These are phyloP conservation scores for Lumnitzera littorea DNA, from an alignment of 345 rosid species.

Conservation along the genomic window DNA sequence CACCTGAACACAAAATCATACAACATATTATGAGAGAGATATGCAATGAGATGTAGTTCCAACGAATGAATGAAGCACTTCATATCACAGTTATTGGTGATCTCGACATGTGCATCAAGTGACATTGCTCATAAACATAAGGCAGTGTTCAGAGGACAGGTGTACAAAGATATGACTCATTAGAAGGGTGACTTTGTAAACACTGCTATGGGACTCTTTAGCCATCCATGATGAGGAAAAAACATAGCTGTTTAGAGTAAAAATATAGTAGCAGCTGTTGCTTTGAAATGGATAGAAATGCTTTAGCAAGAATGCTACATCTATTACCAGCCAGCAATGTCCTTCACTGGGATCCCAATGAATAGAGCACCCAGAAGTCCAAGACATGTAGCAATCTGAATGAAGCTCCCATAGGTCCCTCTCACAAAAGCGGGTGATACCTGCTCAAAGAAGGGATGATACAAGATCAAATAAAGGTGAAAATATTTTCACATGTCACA, in stretches of 20 bases:
- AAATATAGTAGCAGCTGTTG: too few species aligned
- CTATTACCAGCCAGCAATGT: constrained; percentile 69
- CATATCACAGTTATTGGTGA: too few species aligned
- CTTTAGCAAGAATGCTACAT: neutral
- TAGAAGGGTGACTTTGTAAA: too few species aligned
- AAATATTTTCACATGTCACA: constrained; percentile 1
- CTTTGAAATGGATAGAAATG: too few species aligned
- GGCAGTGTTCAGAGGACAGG: too few species aligned
- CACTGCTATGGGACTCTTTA: too few species aligned
- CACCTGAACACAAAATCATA: constrained; percentile 46
- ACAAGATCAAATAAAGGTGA: constrained; percentile 1
- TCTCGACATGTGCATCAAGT: too few species aligned
- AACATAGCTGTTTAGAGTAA: neutral
- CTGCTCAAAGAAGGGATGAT: constrained; percentile 28
- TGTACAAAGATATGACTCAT: too few species aligned
- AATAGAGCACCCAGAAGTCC: constrained; percentile 82
- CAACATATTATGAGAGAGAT: neutral
- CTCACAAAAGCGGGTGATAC: constrained; percentile 90
- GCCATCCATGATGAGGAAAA: neutral
- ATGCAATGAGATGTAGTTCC: too few species aligned
- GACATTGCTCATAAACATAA: too few species aligned
- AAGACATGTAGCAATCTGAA: constrained; percentile 93
- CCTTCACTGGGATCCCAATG: constrained; percentile 83
- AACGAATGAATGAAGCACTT: too few species aligned
- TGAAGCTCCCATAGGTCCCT: constrained; percentile 93